Base-by-base conservation (phyloP, 2,329 filamentous ascomycete species). In the Penicillium sp. region DNA sequence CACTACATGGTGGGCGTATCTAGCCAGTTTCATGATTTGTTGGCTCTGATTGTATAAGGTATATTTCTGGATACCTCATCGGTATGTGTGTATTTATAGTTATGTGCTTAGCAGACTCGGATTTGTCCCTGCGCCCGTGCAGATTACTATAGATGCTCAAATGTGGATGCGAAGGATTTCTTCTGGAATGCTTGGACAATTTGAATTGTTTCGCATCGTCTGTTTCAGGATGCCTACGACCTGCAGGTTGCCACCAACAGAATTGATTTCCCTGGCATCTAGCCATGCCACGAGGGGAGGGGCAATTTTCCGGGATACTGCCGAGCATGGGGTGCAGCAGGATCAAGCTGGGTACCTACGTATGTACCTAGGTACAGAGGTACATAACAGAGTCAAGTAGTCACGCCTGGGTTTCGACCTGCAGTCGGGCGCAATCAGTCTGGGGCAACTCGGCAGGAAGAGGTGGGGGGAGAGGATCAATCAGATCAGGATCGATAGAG, bases 121-220 rank as follows among this genome's bases (percentile, higher is more conserved):
- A n/a, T n/a, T 13, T 40, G 37, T 18, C 37, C 37, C 37, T 40
- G 37, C 37, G 20, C 15, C n/a, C n/a, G 23, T 40, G 37, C 37
- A 40, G 37, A 26, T 40, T 40, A 40, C 37, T 27, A 5, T 40
- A n/a, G 21, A 26, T 10, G 17, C 7, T 26, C 10, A 9, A 15
- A 26, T 24, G 37, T 40, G 37, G 37, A 27, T 27, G 21, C 37
- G 37, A 40, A 40, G 37, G 37, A 27, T 40, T 40, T 27, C 37
- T 40, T 40, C 37, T 40, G 37, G 37, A 40, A 40, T 40, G 23
- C 37, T 40, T 37, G 34, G 15, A 37, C 13, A 12, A 40, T 15
- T 15, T 9, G 12, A 40, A 17, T 7, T 10, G 37, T 40, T 40
- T 40, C 37, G 23, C 37, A 18, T 40, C 23, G 37, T 27, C n/a